Evolutionary conservation across 2,329 filamentous ascomycete genomes (phyloP).

Genomic region (Neonectria hederae): DNA sequence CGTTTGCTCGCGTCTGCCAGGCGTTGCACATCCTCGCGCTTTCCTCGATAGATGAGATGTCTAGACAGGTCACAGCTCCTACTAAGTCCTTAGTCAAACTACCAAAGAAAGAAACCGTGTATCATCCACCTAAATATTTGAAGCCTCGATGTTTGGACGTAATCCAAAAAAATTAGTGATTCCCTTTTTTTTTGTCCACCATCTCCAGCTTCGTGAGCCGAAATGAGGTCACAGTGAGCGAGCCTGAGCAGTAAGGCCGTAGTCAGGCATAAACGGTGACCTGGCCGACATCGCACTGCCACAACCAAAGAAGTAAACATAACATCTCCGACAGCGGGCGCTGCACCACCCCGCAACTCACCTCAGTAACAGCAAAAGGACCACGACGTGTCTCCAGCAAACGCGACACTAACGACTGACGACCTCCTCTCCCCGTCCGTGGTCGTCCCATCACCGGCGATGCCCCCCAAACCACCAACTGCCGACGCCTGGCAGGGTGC

Average conservation of each 20-base stretch:
- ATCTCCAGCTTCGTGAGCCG: background rate
- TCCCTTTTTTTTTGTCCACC: too few species aligned
- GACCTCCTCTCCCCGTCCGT: too few species aligned
- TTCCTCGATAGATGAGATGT: background rate
- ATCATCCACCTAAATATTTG: background rate
- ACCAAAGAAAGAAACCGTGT: too few species aligned
- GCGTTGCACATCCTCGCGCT: conserved; percentile 1
- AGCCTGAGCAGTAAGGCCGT: background rate
- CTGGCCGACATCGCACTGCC: background rate
- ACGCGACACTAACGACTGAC: background rate
- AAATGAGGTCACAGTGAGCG: too few species aligned
- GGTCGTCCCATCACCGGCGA: background rate
- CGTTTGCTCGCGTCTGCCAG: conserved; percentile 4
- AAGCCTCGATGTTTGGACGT: background rate
- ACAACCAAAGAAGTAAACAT: background rate
- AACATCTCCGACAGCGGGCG: background rate
- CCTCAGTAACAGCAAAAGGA: too few species aligned
- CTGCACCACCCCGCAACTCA: background rate
- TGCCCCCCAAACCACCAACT: conserved; percentile 16
- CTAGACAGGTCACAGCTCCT: too few species aligned
- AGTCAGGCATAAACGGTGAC: background rate
- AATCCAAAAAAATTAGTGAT: too few species aligned
- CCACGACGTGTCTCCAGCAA: background rate
- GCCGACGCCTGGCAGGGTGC: conserved; percentile 25
- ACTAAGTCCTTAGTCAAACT: too few species aligned